A percentile compares a stretch with the other conserved stretches of the same genome.
Evolutionary conservation across 2,329 filamentous ascomycete genomes (phyloP).

Genomic region (Beauveria sp.): DNA sequence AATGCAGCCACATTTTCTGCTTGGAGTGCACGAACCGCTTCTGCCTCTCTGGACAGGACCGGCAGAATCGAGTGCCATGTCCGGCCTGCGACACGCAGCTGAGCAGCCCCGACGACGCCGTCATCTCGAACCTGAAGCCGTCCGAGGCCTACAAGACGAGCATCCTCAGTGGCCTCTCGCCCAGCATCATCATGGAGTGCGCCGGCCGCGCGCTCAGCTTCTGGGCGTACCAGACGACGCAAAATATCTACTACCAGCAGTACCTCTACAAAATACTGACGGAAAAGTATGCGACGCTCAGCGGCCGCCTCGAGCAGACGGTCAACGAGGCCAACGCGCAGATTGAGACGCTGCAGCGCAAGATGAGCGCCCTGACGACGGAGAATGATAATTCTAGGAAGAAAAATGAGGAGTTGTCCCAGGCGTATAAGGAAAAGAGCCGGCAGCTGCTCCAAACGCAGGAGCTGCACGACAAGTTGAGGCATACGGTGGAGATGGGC

Average conservation of each 20-base stretch:
- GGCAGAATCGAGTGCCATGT: slow-evolving; percentile 44
- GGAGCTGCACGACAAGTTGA: slow-evolving; percentile 54
- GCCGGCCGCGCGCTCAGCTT: slow-evolving; percentile 72
- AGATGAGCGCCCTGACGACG: slow-evolving; percentile 50
- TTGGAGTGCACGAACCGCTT: slow-evolving; percentile 59
- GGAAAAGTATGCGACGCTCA: slow-evolving; percentile 62
- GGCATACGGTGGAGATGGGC: slow-evolving; percentile 45
- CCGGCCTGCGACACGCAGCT: slow-evolving; percentile 69
- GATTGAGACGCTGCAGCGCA: slow-evolving; percentile 58
- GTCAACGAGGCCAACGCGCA: slow-evolving; percentile 69
- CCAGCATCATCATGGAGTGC: slow-evolving; percentile 78
- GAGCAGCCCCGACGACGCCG: slow-evolving; percentile 65
- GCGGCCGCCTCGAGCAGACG: slow-evolving; percentile 61
- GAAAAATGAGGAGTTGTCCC: slow-evolving; percentile 65
- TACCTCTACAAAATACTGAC: slow-evolving; percentile 62
- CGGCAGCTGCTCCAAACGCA: slow-evolving; percentile 63
- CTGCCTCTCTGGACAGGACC: slow-evolving; percentile 44
- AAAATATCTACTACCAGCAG: slow-evolving; percentile 77
- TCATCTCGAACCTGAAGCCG: slow-evolving; percentile 63
- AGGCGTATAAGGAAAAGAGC: slow-evolving; percentile 62
- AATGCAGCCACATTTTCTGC: slow-evolving; percentile 74
- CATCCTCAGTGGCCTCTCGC: slow-evolving; percentile 73
- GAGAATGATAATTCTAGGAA: slow-evolving; percentile 57
- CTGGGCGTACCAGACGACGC: slow-evolving; percentile 78
- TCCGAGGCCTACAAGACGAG: slow-evolving; percentile 87